Conservation (phyloP, 495 filamentous ascomycete genomes). For the Achaetomiella virescens region DNA sequence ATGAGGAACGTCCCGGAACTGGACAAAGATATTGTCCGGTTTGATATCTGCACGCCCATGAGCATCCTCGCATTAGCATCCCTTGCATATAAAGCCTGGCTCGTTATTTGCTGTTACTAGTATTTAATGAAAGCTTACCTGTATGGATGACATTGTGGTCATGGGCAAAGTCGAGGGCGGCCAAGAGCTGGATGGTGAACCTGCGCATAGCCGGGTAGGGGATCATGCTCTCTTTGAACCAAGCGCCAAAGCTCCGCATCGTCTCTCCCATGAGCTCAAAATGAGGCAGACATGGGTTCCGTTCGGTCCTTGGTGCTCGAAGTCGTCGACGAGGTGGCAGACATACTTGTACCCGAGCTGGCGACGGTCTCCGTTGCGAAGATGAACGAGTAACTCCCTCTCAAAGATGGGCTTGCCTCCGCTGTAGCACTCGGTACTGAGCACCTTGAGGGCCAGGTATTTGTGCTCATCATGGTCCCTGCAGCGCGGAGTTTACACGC, state of each 20-base stretch:
- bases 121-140: constrained; percentile 2
- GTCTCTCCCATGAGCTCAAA: constrained; percentile 41
- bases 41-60: constrained; percentile 9
- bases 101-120: too few species aligned
- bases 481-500: background rate
- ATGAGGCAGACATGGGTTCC: constrained; percentile 46
- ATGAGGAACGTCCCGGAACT: constrained; percentile 10
- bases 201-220: constrained; percentile 4
- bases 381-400: constrained; percentile 10
- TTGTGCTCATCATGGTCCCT: background rate
- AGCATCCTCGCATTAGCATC: too few species aligned
- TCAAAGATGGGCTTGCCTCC: background rate
- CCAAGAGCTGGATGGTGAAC: constrained; percentile 7
- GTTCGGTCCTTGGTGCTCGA: constrained; percentile 44
- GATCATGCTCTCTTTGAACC: constrained; percentile 6
- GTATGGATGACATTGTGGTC: constrained; percentile 10
- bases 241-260: constrained; percentile 1
- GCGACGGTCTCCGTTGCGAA: constrained; percentile 7
- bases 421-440: constrained; percentile 6
- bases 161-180: constrained; percentile 12
- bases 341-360: constrained; percentile 24
- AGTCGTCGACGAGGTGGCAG: constrained; percentile 35
- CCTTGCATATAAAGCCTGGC: too few species aligned
- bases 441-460: constrained; percentile 15
- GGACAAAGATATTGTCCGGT: constrained; percentile 19